phyloP scores from a whole-genome alignment of 1,139 yeast species.

The Diutina ranongensis region DNA sequence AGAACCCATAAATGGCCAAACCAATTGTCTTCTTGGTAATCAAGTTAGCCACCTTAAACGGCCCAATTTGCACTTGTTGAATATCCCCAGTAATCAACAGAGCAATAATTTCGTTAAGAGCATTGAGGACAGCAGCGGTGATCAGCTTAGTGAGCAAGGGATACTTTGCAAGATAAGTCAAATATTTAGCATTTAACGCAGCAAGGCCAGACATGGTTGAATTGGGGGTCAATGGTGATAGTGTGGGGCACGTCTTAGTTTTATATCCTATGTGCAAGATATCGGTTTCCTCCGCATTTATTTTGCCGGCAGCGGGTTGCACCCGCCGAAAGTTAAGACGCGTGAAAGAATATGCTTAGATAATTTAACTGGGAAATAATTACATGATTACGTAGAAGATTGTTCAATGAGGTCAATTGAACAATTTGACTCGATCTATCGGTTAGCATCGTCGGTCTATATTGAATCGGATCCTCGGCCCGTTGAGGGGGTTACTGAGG shows the following conservation, averaged over 20 bases:
- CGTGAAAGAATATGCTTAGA: no score
- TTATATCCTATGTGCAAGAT: not conserved
- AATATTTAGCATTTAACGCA: slow-evolving; percentile 19
- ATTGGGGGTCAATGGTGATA: not conserved
- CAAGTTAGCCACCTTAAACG: slow-evolving; percentile 20
- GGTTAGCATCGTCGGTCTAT: not conserved
- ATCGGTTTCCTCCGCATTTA: not conserved
- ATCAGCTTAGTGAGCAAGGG: slow-evolving; percentile 52
- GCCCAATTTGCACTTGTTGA: slow-evolving; percentile 12
- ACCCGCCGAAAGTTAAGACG: no score
- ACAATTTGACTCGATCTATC: no score
- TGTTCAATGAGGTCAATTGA: no score
- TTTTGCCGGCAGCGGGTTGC: no score
- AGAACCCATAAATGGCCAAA: slow-evolving; percentile 65
- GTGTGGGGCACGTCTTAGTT: not conserved
- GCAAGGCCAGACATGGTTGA: not conserved
- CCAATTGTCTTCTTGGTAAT: slow-evolving; percentile 39
- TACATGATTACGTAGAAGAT: no score
- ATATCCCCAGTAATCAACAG: slow-evolving; percentile 38
- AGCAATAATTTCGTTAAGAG: slow-evolving; percentile 50
- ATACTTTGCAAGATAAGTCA: slow-evolving; percentile 27
- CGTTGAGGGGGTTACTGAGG: not conserved
- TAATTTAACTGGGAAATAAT: no score
- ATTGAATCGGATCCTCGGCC: slow-evolving; percentile 1
- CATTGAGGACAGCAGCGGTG: slow-evolving; percentile 47